phyloP scores from a whole-genome alignment of 768 basidiomycete species.

The Lepiota brunneoincarnata region DNA sequence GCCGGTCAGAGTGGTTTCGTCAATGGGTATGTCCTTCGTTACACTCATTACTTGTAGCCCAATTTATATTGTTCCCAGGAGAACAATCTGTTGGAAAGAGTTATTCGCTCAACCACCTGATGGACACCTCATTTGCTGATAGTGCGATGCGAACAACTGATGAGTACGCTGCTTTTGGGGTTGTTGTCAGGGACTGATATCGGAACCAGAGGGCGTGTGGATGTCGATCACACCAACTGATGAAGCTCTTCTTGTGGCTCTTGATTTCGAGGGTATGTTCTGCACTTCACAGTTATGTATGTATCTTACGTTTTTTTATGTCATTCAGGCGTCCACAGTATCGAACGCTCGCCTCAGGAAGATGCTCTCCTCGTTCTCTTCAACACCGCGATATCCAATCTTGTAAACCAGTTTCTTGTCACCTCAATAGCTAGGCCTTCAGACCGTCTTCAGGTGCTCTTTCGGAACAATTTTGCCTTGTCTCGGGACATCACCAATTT shows the following conservation, averaged over 20 bases:
- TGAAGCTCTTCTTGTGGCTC: slow-evolving; percentile 50
- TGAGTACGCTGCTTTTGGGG: slow-evolving; percentile 19
- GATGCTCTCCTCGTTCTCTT: slow-evolving; percentile 63
- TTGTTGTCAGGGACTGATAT: not conserved
- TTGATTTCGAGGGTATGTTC: slow-evolving; percentile 59
- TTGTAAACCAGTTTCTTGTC: slow-evolving; percentile 36
- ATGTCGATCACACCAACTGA: slow-evolving; percentile 63
- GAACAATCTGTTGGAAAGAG: slow-evolving; percentile 68
- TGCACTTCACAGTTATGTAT: not conserved
- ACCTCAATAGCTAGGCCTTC: too few species aligned
- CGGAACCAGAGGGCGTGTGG: slow-evolving; percentile 52
- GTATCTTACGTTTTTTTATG: not conserved
- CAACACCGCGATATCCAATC: slow-evolving; percentile 63
- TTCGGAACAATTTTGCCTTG: slow-evolving; percentile 64
- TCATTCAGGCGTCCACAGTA: slow-evolving; percentile 52
- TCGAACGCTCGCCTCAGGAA: slow-evolving; percentile 62
- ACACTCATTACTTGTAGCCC: not conserved
- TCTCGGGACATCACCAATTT: slow-evolving; percentile 60
- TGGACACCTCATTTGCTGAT: slow-evolving; percentile 64
- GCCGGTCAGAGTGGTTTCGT: slow-evolving; percentile 65
- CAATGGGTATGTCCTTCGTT: slow-evolving; percentile 45
- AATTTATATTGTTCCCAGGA: slow-evolving; percentile 34
- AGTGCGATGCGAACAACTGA: slow-evolving; percentile 65
- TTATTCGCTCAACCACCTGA: slow-evolving; percentile 56
- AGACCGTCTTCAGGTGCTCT: slow-evolving; percentile 44